Percentiles rank a stretch among this genome's conserved stretches.
Evolutionary conservation across 352 stramenopile species (phyloP).

Genomic region (Blastocystis sp.): DNA sequence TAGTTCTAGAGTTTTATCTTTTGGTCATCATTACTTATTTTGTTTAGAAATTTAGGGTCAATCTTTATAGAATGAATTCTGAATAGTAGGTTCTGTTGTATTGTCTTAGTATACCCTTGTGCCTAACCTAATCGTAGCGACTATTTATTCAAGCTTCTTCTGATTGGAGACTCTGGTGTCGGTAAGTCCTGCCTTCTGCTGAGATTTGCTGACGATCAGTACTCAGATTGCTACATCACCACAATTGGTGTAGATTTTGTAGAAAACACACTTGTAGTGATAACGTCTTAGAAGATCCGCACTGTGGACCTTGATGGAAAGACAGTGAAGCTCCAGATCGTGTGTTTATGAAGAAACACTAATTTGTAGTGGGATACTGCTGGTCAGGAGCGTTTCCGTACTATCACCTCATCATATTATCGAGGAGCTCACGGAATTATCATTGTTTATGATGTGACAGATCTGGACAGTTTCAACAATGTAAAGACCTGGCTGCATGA

Average conservation of each 20-base stretch:
- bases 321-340: slow-evolving; percentile 99
- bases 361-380: slow-evolving; percentile 90
- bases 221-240: slow-evolving; percentile 98
- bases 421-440: slow-evolving; percentile 91
- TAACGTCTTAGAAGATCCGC: slow-evolving; percentile 84
- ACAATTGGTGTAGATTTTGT: slow-evolving; percentile 99
- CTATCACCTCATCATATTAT: slow-evolving; percentile 98
- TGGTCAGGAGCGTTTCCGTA: slow-evolving; percentile 98
- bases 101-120: neutral
- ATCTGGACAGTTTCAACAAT: slow-evolving; percentile 97
- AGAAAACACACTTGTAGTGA: slow-evolving; percentile 54
- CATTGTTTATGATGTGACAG: slow-evolving; percentile 93
- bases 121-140: slow-evolving; percentile 73
- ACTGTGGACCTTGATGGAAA: slow-evolving; percentile 98
- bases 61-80: slow-evolving; percentile 74
- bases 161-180: slow-evolving; percentile 93
- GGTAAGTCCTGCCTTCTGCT: slow-evolving; percentile 97
- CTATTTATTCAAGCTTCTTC: slow-evolving; percentile 94
- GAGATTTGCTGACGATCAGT: slow-evolving; percentile 97
- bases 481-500: slow-evolving; percentile 98
- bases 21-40: neutral
- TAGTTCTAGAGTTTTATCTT: neutral
- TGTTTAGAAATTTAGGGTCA: neutral
- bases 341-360: slow-evolving; percentile 64
- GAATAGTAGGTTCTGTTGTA: slow-evolving; percentile 77